Percentiles rank a stretch among this genome's conserved stretches.
Conservation (phyloP, 23 red algal species). For the Pyropia yezoensis region DNA sequence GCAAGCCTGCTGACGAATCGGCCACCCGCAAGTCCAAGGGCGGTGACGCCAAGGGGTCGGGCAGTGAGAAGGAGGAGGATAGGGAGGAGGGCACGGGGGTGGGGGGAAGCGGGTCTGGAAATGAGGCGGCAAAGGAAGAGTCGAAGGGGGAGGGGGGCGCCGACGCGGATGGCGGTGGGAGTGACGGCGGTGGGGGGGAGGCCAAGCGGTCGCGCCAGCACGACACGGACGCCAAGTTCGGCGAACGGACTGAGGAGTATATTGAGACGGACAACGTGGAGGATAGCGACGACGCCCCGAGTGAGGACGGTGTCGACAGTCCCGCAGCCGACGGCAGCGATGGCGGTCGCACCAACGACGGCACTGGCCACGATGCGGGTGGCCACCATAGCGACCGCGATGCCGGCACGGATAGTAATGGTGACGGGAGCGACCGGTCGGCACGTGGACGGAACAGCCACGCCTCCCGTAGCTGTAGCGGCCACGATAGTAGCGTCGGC, state of each 20-base stretch:
- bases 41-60: too few species aligned
- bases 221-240: background rate
- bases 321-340: background rate
- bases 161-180: background rate
- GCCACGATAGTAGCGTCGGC: too few species aligned
- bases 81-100: background rate
- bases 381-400: background rate
- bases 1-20: too few species aligned
- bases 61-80: background rate
- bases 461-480: too few species aligned
- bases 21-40: too few species aligned
- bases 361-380: background rate
- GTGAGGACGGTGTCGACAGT: too few species aligned
- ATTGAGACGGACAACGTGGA: conserved; percentile 2
- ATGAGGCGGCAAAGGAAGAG: background rate
- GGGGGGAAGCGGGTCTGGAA: background rate
- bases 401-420: background rate
- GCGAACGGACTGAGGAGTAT: background rate
- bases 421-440: background rate
- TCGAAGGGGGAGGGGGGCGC: background rate
- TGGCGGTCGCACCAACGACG: background rate
- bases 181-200: background rate
- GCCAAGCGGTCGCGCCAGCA: background rate
- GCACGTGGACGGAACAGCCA: too few species aligned
- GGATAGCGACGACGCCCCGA: background rate